Conservation (phyloP, 495 filamentous ascomycete genomes). For the Emericellopsis terricola region DNA sequence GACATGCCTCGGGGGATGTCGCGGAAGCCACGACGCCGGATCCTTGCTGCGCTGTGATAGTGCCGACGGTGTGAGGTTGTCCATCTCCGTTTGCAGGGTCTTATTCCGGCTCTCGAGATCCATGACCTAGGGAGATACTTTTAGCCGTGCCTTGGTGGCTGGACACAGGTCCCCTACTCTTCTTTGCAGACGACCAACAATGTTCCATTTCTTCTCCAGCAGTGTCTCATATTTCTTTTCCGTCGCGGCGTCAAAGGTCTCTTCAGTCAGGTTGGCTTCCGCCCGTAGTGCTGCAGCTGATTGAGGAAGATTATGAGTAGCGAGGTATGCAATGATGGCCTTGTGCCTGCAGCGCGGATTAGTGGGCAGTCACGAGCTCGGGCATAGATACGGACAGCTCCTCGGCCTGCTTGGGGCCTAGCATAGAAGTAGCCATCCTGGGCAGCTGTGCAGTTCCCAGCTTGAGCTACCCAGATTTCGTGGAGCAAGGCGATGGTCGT, state of each 20-base stretch:
- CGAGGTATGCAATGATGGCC: conserved; percentile 75
- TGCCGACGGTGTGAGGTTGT: conserved; percentile 70
- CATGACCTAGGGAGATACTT: conserved; percentile 51
- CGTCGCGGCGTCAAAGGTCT: conserved; percentile 56
- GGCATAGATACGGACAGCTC: conserved; percentile 48
- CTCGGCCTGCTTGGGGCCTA: conserved; percentile 63
- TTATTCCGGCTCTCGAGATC: conserved; percentile 63
- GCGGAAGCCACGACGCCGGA: conserved; percentile 71
- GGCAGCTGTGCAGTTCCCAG: not conserved
- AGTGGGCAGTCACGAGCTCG: not conserved
- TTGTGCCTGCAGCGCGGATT: conserved; percentile 66
- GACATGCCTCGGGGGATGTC: conserved; percentile 59
- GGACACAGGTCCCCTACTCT: too few species aligned
- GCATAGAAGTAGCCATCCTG: conserved; percentile 62
- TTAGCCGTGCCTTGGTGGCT: not conserved
- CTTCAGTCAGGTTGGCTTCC: conserved; percentile 44
- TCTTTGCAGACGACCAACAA: conserved; percentile 76
- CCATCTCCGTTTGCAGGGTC: conserved; percentile 63
- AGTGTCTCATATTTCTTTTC: conserved; percentile 79
- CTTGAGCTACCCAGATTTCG: too few species aligned
- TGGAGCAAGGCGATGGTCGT: too few species aligned
- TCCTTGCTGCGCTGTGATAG: conserved; percentile 65
- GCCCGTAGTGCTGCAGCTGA: conserved; percentile 48
- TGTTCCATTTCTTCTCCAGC: conserved; percentile 94
- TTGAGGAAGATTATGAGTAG: conserved; percentile 46